Evolutionary conservation across 73 alveolate genomes (phyloP).

Genomic region (Tetrahymena elliotti): DNA sequence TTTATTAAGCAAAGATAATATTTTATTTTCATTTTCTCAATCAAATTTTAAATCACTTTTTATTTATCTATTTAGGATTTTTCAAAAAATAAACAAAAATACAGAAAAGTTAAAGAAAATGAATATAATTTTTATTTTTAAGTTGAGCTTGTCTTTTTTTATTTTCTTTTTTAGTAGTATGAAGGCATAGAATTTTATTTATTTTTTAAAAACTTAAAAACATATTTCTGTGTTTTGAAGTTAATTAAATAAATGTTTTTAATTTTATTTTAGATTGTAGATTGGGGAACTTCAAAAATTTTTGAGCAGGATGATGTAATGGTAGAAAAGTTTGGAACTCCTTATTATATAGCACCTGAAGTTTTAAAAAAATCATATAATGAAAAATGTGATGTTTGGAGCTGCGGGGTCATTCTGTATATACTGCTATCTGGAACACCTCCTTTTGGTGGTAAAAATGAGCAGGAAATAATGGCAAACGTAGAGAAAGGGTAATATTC

Average conservation of each 20-base stretch:
- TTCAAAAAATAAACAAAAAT: too few species aligned
- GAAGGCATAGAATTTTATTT: too few species aligned
- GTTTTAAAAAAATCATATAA: slow-evolving; percentile 10
- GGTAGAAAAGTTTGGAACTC: slow-evolving; percentile 38
- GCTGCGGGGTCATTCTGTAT: slow-evolving; percentile 34
- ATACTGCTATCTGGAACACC: slow-evolving; percentile 32
- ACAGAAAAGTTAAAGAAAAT: too few species aligned
- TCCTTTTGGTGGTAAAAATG: slow-evolving; percentile 46
- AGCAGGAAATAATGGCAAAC: slow-evolving; percentile 10
- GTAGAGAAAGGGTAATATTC: slow-evolving; percentile 5
- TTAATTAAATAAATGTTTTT: too few species aligned
- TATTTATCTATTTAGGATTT: too few species aligned
- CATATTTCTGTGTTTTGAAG: too few species aligned
- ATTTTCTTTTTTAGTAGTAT: too few species aligned
- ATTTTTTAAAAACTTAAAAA: too few species aligned
- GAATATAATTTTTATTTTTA: not conserved
- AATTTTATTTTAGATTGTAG: not conserved
- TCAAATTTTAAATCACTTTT: too few species aligned
- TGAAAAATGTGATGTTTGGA: slow-evolving; percentile 42
- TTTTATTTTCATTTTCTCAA: too few species aligned
- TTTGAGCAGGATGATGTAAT: slow-evolving; percentile 3
- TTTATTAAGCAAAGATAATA: too few species aligned
- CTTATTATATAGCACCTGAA: slow-evolving; percentile 39
- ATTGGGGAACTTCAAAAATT: slow-evolving; percentile 47
- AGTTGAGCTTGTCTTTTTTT: not conserved